Base-by-base conservation (phyloP, 495 filamentous ascomycete genomes). In the Cudoniella acicularis region DNA sequence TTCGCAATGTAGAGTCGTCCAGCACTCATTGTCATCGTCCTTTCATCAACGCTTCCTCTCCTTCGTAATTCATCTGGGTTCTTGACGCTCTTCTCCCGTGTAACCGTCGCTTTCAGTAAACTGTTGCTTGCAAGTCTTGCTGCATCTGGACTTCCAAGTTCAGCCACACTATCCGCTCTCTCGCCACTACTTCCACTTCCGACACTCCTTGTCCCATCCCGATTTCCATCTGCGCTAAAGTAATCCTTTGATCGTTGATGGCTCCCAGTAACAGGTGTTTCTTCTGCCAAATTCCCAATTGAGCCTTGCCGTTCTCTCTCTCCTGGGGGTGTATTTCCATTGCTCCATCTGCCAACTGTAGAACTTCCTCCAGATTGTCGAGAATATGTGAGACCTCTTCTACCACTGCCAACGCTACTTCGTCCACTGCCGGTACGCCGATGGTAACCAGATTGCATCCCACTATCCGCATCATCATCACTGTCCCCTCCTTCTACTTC, bases 1-100 rank as follows among this genome's bases (percentile, higher is more conserved):
- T 98, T 98, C 18, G 95, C 95, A 66, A 98, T 92, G 64, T 90
- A 97, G 55, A 98, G 74, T 54, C 92, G 83, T 18, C 87, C 89
- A 2, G 80, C 69, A 18, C 86, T 89, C 43, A 87, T 84, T 27
- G 89, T 91, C 85, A 96, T 91, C 21, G 89, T 90, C 67, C 89
- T 81, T 72, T 98, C 94, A 70, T 98, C 95, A 51, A 98, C 91
- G 70, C 94, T 98, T 10, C 93, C 94, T 63, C 91, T 80, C 56
- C 93, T 84, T 67, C 83, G 79, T 36, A 96, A 73, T 36, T 96
- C 91, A 10, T 92, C 90, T 1, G 82, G 77, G 56, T 79, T 87
- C 70, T 87, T 87, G 51, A 83, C 80, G 63, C 88, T 87, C 67
- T 88, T 80, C 61, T 84, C 76, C 36, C 80, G 70, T 18, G 81